phyloP scores from a whole-genome alignment of 805 yeast genomes.

The Myxozyma kluyveri region DNA sequence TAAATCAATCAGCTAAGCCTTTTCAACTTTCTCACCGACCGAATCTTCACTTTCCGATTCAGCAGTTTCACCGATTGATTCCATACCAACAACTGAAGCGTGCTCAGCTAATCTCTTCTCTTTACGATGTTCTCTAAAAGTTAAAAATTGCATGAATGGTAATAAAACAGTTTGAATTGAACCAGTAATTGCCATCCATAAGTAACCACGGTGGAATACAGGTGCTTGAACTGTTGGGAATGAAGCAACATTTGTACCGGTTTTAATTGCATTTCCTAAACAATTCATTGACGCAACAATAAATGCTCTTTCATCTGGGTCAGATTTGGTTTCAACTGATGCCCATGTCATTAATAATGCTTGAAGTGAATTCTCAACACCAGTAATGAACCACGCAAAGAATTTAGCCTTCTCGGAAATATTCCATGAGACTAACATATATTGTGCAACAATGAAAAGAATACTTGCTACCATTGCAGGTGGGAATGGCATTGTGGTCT shows the following conservation, averaged over 20 bases:
- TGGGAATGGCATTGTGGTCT: slow-evolving; percentile 35
- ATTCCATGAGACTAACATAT: slow-evolving; percentile 55
- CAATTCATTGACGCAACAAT: slow-evolving; percentile 40
- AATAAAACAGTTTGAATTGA: slow-evolving; percentile 7
- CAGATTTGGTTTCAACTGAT: slow-evolving; percentile 7
- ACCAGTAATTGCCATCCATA: slow-evolving; percentile 27
- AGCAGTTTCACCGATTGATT: too few relatives aligned
- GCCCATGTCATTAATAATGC: slow-evolving; percentile 25
- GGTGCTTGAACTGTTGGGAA: slow-evolving; percentile 46
- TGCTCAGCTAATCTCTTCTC: too few relatives aligned
- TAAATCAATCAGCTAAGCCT: too few relatives aligned
- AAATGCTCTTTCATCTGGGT: slow-evolving; percentile 38
- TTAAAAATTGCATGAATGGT: slow-evolving; percentile 9
- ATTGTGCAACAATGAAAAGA: slow-evolving; percentile 34
- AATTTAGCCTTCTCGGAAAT: slow-evolving; percentile 55
- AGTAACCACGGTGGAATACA: slow-evolving; percentile 43
- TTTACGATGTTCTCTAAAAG: slow-evolving; percentile 7
- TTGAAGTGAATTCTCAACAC: slow-evolving; percentile 11
- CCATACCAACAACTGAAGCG: too few relatives aligned
- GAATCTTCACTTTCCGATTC: too few relatives aligned
- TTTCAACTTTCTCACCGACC: too few relatives aligned
- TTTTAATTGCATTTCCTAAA: slow-evolving; percentile 46
- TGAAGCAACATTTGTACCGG: slow-evolving; percentile 48
- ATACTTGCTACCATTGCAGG: slow-evolving; percentile 41
- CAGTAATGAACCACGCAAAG: slow-evolving; percentile 48